A percentile compares a stretch with the other conserved stretches of the same genome.
Evolutionary conservation across 140 eudicot genomes (phyloP).

Genomic region (Anethum foeniculum): DNA sequence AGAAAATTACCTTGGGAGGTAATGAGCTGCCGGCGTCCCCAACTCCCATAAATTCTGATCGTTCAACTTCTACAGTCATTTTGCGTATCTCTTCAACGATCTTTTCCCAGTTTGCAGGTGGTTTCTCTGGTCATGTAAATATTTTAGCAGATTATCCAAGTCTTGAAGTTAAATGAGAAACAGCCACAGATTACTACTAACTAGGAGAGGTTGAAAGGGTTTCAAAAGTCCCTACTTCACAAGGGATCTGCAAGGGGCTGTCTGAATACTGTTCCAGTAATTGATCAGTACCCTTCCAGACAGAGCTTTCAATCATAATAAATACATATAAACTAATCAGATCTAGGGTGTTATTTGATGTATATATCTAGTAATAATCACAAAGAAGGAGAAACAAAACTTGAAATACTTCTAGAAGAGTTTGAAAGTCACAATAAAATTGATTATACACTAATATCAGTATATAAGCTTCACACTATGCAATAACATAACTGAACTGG

Average conservation of each 20-base stretch:
- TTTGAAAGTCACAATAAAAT: neutral
- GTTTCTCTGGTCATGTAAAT: constrained; percentile 17
- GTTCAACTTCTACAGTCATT: constrained; percentile 50
- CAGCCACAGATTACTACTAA: neutral
- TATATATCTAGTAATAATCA: neutral
- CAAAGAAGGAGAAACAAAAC: neutral
- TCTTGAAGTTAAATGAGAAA: neutral
- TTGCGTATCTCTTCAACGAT: constrained; percentile 73
- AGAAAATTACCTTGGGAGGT: constrained; percentile 65
- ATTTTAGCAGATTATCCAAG: neutral
- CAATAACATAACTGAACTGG: neutral
- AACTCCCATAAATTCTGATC: constrained; percentile 78
- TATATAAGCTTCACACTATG: neutral
- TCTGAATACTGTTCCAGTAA: neutral
- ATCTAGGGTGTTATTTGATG: neutral
- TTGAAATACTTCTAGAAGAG: neutral
- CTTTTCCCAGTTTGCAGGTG: constrained; percentile 78
- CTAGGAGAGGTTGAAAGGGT: neutral
- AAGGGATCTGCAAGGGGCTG: neutral
- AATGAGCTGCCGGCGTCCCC: constrained; percentile 92
- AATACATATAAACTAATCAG: neutral
- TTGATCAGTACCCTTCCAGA: neutral
- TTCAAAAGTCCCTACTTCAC: neutral
- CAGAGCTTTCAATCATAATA: neutral
- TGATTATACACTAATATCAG: neutral